Evolutionary conservation across 495 filamentous ascomycete genomes (phyloP).

Genomic region (Neurospora sp.): DNA sequence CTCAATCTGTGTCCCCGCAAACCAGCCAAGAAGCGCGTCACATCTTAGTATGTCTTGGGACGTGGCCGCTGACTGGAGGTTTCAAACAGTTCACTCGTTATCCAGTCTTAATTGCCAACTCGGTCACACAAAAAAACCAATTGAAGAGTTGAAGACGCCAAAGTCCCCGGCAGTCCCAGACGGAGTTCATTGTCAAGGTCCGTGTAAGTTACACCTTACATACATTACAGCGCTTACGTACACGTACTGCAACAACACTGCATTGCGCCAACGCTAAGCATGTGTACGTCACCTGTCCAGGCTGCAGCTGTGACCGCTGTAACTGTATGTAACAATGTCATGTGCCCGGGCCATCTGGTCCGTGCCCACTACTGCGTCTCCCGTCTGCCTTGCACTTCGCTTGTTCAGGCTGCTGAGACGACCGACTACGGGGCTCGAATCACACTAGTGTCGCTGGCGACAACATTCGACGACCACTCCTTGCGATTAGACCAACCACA

Average conservation of each 20-base stretch:
- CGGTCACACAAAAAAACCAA: background rate
- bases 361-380: background rate
- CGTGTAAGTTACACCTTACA: background rate
- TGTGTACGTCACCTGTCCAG: background rate
- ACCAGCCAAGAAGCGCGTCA: background rate
- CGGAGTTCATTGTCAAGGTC: background rate
- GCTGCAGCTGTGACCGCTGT: background rate
- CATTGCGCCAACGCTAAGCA: background rate
- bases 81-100: background rate
- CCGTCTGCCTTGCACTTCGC: background rate
- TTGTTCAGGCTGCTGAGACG: background rate
- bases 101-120: background rate
- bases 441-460: background rate
- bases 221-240: background rate
- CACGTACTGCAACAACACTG: background rate
- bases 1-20: background rate
- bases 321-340: background rate
- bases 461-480: background rate
- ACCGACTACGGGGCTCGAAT: background rate
- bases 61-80: background rate
- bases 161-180: background rate
- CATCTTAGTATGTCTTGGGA: background rate
- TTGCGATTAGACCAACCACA: background rate
- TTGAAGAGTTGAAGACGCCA: background rate
- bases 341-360: background rate